These are phyloP conservation scores for Hyaloperonospora arabidopsidis DNA, from an alignment of 352 stramenopile species.

Conservation along the genomic window DNA sequence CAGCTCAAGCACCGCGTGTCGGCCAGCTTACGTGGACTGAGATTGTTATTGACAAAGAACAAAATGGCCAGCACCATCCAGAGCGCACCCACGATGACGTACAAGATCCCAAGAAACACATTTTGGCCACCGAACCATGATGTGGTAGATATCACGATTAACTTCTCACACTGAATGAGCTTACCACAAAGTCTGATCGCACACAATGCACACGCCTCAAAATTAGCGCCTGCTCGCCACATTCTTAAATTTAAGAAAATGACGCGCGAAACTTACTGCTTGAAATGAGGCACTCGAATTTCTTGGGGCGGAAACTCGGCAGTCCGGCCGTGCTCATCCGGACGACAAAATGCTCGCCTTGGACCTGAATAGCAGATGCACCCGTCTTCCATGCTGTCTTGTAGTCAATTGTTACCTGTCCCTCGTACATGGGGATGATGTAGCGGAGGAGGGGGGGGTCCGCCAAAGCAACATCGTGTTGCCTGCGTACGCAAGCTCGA, in stretches of 20 bases:
- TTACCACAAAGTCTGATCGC: conserved; percentile 91
- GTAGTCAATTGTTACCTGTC: conserved; percentile 51
- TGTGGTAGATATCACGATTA: conserved; percentile 93
- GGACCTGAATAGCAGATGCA: conserved; percentile 76
- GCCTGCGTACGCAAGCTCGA: conserved; percentile 27
- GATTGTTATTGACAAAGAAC: conserved; percentile 94
- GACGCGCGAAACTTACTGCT: conserved; percentile 54
- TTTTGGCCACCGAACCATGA: conserved; percentile 96
- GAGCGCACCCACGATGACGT: conserved; percentile 92
- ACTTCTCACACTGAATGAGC: conserved; percentile 94
- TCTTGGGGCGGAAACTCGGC: conserved; percentile 92
- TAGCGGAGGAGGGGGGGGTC: conserved; percentile 73
- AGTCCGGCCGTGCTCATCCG: conserved; percentile 98
- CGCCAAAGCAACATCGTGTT: conserved; percentile 72
- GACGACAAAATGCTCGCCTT: conserved; percentile 99
- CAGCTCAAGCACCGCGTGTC: conserved; percentile 93
- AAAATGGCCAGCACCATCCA: conserved; percentile 90
- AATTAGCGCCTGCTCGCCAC: conserved; percentile 8
- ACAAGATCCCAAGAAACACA: conserved; percentile 91
- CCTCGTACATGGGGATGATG: conserved; percentile 60
- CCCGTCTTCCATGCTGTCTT: conserved; percentile 74
- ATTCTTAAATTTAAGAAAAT: conserved; percentile 1
- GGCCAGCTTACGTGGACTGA: conserved; percentile 91
- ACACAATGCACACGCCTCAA: conserved; percentile 3
- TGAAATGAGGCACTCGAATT: conserved; percentile 89